Conservation (phyloP, 106 monocot genomes). For the Allium fistulosum region DNA sequence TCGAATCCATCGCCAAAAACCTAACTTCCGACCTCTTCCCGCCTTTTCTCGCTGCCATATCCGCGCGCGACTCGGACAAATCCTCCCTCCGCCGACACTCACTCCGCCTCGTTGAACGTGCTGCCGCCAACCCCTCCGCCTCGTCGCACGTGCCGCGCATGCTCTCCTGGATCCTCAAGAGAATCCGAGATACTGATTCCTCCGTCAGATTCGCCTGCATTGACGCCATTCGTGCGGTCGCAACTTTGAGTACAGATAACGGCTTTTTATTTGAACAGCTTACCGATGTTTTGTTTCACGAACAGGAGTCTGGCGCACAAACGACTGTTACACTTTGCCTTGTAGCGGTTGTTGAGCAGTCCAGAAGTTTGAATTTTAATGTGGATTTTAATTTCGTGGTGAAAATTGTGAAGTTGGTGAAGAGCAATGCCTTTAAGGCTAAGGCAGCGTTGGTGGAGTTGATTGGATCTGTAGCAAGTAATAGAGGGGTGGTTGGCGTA, state of each 20-base stretch:
- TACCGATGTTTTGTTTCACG: constrained; percentile 60
- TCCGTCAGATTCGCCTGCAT: constrained; percentile 74
- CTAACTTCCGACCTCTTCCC: constrained; percentile 41
- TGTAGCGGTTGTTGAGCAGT: constrained; percentile 58
- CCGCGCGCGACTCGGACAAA: constrained; percentile 67
- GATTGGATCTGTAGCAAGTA: constrained; percentile 42
- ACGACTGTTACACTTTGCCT: constrained; percentile 50
- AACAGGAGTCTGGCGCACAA: constrained; percentile 80
- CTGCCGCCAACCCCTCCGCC: constrained; percentile 33
- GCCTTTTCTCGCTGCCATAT: constrained; percentile 65
- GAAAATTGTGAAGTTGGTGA: constrained; percentile 56
- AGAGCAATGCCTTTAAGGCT: constrained; percentile 70
- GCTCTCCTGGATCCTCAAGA: constrained; percentile 62
- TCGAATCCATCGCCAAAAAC: constrained; percentile 66
- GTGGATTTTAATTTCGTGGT: constrained; percentile 29
- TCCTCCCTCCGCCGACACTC: constrained; percentile 80
- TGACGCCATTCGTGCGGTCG: constrained; percentile 63
- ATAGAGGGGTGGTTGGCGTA: constrained; percentile 34
- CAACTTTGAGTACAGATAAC: constrained; percentile 15
- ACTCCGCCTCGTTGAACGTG: constrained; percentile 52
- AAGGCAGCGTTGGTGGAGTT: constrained; percentile 68
- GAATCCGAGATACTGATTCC: constrained; percentile 85
- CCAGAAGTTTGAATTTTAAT: not conserved
- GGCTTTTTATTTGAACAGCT: constrained; percentile 43
- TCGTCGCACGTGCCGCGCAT: constrained; percentile 43